Conservation (phyloP, 2,329 filamentous ascomycete genomes). For the Diplodia seriata region DNA sequence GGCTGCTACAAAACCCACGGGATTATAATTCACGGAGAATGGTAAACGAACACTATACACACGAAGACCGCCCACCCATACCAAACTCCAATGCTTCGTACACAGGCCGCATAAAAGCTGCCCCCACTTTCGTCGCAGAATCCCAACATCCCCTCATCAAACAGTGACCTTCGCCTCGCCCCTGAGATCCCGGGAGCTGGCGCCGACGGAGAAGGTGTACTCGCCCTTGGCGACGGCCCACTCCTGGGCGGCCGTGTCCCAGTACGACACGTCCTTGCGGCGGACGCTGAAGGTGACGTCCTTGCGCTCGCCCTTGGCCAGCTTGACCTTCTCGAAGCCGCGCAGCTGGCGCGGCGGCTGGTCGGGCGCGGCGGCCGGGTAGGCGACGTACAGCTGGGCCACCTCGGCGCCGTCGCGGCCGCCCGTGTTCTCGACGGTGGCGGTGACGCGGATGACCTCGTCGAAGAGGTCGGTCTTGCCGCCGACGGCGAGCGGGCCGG, state of each 20-base stretch:
- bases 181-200: conserved; percentile 25
- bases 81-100: background rate
- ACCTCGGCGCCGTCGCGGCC: conserved; percentile 34
- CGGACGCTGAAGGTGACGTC: conserved; percentile 29
- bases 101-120: background rate
- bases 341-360: conserved; percentile 33
- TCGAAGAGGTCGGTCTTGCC: conserved; percentile 26
- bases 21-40: background rate
- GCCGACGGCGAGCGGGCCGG: conserved; percentile 32
- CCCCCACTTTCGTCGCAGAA: background rate
- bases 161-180: background rate
- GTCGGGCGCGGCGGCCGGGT: conserved; percentile 32
- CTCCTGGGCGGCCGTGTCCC: conserved; percentile 33
- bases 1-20: background rate
- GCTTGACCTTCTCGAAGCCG: conserved; percentile 34
- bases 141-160: background rate
- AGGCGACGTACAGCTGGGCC: conserved; percentile 35
- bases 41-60: background rate
- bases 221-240: conserved; percentile 34
- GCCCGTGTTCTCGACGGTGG: conserved; percentile 35
- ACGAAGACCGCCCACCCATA: background rate
- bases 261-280: conserved; percentile 35
- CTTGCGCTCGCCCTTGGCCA: conserved; percentile 32
- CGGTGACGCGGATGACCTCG: conserved; percentile 25
- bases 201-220: conserved; percentile 31